Conservation (phyloP, 1,284 basidiomycete genomes). For the Phellinidium pouzarii region DNA sequence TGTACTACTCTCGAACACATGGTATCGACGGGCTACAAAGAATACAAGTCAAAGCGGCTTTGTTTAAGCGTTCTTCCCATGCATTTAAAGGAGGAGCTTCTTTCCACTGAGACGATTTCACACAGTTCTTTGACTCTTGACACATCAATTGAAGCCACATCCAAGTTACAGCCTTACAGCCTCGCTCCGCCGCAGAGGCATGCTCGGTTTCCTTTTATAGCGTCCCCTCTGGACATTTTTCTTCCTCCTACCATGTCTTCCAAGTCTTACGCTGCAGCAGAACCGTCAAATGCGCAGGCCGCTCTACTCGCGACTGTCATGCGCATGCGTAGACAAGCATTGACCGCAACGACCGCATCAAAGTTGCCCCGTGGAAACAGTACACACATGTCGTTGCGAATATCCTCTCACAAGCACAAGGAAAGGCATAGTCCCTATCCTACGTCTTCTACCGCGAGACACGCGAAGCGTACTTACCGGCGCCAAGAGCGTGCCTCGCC, state of each 20-base stretch:
- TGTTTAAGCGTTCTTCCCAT: not conserved
- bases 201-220: not conserved
- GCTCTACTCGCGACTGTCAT: slow-evolving; percentile 3
- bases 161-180: too few species aligned
- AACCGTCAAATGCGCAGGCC: slow-evolving; percentile 7
- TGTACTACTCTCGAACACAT: not conserved
- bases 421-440: not conserved
- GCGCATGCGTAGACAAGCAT: not conserved
- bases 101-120: not conserved
- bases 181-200: too few species aligned
- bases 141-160: too few species aligned
- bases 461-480: not conserved
- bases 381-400: not conserved
- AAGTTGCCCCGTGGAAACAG: not conserved
- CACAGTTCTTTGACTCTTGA: not conserved
- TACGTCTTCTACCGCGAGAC: not conserved
- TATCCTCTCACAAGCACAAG: not conserved
- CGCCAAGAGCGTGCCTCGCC: not conserved
- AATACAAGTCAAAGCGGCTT: slow-evolving; percentile 1
- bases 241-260: not conserved
- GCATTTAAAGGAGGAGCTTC: not conserved
- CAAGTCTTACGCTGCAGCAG: not conserved
- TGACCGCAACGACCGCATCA: not conserved
- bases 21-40: not conserved
- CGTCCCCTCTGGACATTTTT: not conserved